Base-by-base conservation (phyloP, 257 asterid genomes). In the Paraleonurus japonicus region DNA sequence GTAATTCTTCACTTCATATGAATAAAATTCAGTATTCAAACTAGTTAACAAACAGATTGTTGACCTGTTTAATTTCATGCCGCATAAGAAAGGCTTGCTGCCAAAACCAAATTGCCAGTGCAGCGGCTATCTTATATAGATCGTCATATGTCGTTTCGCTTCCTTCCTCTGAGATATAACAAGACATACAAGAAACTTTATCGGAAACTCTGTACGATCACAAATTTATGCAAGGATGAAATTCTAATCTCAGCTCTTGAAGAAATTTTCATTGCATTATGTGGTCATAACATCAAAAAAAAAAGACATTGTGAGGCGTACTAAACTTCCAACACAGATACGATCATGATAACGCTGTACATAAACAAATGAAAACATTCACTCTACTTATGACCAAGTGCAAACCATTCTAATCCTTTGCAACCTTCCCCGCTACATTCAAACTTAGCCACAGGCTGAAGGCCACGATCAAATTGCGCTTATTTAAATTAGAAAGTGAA, bases 61-160 rank as follows among this genome's bases (percentile, higher is more conserved):
- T 58, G 69, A 87, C 96, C 89, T 89, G 90, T 71, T 85, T 80
- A 83, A 88, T 62, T 85, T n/a, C 92, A 27, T 48, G 79, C 0
- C 90, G 65, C 13, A 66, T 57, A 22, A 81, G 72, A 53, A 89
- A 53, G 70, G 86, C 0, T 16, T 85, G 80, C 24, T 75, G 11
- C 33, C 80, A 16, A 75, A 86, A 4, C 65, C 79, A 90, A 77
- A 81, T 66, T 41, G 65, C 81, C 76, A 89, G 48, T 51, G 84
- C 70, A 13, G 86, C 76, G 26, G 83, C 75, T 1, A 79, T 61
- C 7, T 80, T 26, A 48, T 80, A 72, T 69, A 23, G 30, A 24
- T 71, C 84, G 32, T 73, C 87, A 61, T 83, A 88, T 47, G 87
- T 61, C 57, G 82, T 84, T 85, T 87, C 55, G 53, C 81, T 89